Percentiles rank a stretch among this genome's conserved stretches.
Evolutionary conservation across 306 rosid species (phyloP).

Genomic region (Hylodesmum podocarpum): DNA sequence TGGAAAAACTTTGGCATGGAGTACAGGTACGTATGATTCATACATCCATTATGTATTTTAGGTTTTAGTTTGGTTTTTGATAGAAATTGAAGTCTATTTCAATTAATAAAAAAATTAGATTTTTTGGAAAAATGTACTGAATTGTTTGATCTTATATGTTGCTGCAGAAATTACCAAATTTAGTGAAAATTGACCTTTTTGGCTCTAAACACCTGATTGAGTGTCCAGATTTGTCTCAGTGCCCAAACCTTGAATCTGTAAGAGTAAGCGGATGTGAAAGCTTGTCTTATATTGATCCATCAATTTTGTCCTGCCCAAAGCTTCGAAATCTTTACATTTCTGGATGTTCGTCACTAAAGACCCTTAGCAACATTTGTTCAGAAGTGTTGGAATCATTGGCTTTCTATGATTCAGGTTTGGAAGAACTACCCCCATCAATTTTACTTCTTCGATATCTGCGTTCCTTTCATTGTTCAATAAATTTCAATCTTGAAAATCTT

Average conservation of each 20-base stretch:
- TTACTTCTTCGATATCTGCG: background rate
- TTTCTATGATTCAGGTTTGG: background rate
- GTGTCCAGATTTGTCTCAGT: conserved; percentile 5
- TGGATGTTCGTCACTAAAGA: background rate
- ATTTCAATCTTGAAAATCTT: background rate
- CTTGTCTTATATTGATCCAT: background rate
- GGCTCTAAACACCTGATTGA: background rate
- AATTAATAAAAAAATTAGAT: no score
- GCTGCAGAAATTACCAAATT: background rate
- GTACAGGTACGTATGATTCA: background rate
- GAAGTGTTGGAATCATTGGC: rapidly evolving
- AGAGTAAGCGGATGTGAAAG: rapidly evolving
- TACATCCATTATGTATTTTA: background rate
- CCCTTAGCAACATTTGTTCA: background rate
- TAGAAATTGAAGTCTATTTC: background rate
- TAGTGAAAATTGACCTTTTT: background rate
- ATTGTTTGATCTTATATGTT: background rate
- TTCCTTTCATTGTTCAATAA: rapidly evolving
- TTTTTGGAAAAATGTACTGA: background rate
- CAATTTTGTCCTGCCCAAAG: background rate
- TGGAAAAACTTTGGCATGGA: conserved; percentile 18
- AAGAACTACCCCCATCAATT: background rate
- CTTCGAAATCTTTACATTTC: rapidly evolving
- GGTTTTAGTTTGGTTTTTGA: background rate
- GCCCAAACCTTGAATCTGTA: background rate